phyloP scores from a whole-genome alignment of 148 eudicot species.

The Vaccinium darrowii region DNA sequence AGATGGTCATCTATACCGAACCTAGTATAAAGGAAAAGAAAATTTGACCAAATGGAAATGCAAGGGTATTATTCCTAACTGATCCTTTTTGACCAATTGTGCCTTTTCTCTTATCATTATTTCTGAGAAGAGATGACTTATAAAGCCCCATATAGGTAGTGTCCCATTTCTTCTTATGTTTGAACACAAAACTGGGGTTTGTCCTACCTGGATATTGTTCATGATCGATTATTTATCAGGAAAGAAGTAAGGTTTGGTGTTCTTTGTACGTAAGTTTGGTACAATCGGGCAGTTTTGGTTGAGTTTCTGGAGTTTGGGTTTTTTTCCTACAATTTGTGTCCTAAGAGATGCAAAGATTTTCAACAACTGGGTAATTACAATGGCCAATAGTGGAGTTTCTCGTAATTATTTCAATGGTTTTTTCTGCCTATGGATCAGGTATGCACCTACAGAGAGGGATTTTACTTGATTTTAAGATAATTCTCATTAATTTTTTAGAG shows the following conservation, averaged over 20 bases:
- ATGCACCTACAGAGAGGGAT: background rate
- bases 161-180: background rate
- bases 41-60: background rate
- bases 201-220: background rate
- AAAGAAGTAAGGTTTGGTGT: conserved; percentile 8
- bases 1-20: conserved; percentile 15
- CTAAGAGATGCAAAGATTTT: background rate
- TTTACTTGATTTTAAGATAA: background rate
- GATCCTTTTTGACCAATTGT: background rate
- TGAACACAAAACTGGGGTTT: conserved; percentile 1
- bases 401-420: background rate
- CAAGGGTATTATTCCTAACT: background rate
- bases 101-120: conserved; percentile 2
- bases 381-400: background rate
- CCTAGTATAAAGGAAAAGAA: background rate
- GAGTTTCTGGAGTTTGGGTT: background rate
- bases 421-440: background rate
- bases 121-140: background rate
- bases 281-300: background rate
- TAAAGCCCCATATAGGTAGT: background rate
- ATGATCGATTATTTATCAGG: background rate
- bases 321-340: background rate
- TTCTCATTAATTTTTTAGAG: too few species aligned
- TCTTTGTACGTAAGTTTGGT: background rate
- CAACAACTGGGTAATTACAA: background rate